Evolutionary conservation across 331 rosid species (phyloP), one percentile per base, ranked within the genome.

Genomic region (Ulmus americana): DNA sequence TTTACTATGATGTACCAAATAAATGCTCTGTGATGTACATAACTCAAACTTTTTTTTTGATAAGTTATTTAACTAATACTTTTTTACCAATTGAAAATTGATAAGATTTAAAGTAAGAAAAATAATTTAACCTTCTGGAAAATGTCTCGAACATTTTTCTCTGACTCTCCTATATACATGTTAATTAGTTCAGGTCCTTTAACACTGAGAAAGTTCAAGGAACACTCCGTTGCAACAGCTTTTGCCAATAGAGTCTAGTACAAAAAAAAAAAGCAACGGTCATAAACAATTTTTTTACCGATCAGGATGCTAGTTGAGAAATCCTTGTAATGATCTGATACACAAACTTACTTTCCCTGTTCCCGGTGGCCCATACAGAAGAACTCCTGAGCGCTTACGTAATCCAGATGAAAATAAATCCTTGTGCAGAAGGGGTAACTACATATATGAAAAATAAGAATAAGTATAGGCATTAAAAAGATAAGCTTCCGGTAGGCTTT

Each of bases 121-220:
- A 67, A 70, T 59, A 15, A 2, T 28, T 61, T 72, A 67, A 89
- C 98, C 95, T 89, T 89, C 71, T 84, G 88, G 76, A 94, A 94
- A 74, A 89, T 89, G 76, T 94, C 97, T 50, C 97, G 76, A 43
- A 89, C 85, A 77, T 94, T 94, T 81, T 94, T 94, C 77, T 89
- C 97, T 6, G 97, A 94, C 80, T 94, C 98, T 77, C 98, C 98
- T 65, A 89, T 87, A 83, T 89, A 94, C 98, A 94, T 94, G 71
- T 94, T 94, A 77, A 89, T 94, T 55, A 94, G 81, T 64, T 94
- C 98, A 54, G 97, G 98, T 68, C 97, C 98, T 78, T 94, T 94
- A 51, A 94, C 97, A 46, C 98, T 84, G 63, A 94, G 89, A 81
- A 94, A 89, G 80, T 94, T 94, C 73, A 94, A 82, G 72, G 97